These are phyloP conservation scores for Wickerhamomyces ciferrii DNA, from an alignment of 805 yeast genomes.

Conservation along the genomic window DNA sequence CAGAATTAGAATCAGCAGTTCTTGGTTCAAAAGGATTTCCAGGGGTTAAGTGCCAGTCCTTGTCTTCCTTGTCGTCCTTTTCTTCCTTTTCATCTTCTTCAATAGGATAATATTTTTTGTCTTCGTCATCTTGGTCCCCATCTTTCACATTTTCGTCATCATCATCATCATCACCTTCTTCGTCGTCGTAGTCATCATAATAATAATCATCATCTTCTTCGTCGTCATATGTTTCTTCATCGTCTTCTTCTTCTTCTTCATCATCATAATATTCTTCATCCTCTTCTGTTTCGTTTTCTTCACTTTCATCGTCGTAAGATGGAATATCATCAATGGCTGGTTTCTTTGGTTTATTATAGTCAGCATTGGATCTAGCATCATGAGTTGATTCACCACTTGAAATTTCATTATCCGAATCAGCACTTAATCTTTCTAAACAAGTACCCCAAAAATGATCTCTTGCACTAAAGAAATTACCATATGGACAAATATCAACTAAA, in stretches of 20 bases:
- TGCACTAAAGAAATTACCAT: slow-evolving; percentile 33
- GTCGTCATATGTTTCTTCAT: slow-evolving; percentile 11
- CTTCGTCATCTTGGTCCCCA: slow-evolving; percentile 14
- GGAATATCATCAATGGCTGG: background rate
- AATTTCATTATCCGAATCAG: background rate
- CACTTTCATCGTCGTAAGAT: slow-evolving; percentile 3
- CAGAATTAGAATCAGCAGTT: background rate
- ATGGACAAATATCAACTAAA: slow-evolving; percentile 39
- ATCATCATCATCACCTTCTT: slow-evolving; percentile 15
- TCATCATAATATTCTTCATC: slow-evolving; percentile 6
- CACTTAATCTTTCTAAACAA: slow-evolving; percentile 26
- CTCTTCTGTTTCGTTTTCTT: slow-evolving; percentile 6
- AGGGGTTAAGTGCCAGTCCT: slow-evolving; percentile 11
- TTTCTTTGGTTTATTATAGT: background rate
- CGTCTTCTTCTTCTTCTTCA: slow-evolving; percentile 10
- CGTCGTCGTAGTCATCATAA: slow-evolving; percentile 6
- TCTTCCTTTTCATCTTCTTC: slow-evolving; percentile 16
- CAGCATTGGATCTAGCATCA: too few species aligned
- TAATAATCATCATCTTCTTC: slow-evolving; percentile 5
- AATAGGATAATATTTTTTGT: too few species aligned
- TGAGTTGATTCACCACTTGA: too few species aligned
- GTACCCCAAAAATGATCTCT: slow-evolving; percentile 46
- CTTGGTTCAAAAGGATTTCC: background rate
- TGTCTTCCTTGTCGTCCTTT: slow-evolving; percentile 23
- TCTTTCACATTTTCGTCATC: slow-evolving; percentile 21